Percentiles rank a stretch among this genome's conserved stretches.
These are phyloP conservation scores for Ocimum tenuiflorum DNA, from an alignment of 257 asterid species.

Conservation along the genomic window DNA sequence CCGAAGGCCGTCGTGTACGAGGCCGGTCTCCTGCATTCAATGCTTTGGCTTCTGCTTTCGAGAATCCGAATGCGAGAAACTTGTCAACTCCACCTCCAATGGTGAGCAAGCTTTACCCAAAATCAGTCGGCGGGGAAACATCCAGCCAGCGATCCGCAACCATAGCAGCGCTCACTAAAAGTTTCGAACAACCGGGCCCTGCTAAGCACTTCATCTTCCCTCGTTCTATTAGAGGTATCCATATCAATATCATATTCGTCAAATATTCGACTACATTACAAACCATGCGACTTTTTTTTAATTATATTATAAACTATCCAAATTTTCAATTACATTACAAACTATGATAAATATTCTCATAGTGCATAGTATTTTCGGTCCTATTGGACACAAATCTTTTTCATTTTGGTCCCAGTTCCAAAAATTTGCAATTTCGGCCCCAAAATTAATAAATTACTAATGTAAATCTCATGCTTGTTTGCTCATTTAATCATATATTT, in stretches of 20 bases:
- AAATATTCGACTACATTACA: too few relatives aligned
- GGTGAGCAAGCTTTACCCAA: constrained; percentile 70
- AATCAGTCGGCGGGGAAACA: constrained; percentile 56
- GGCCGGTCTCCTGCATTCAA: constrained; percentile 98
- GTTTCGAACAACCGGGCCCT: constrained; percentile 50
- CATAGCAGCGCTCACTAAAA: constrained; percentile 54
- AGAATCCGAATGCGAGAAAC: constrained; percentile 66
- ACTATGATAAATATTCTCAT: too few relatives aligned
- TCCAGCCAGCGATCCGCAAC: constrained; percentile 60
- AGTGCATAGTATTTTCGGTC: too few relatives aligned
- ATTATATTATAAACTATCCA: too few relatives aligned
- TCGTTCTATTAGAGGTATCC: constrained; percentile 61
- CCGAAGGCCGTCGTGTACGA: constrained; percentile 81
- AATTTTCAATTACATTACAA: too few relatives aligned
- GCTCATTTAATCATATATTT: too few relatives aligned
- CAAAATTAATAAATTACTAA: too few relatives aligned
- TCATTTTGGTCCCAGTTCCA: too few relatives aligned
- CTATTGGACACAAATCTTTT: too few relatives aligned
- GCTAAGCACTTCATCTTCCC: constrained; percentile 58
- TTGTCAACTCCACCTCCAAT: constrained; percentile 94
- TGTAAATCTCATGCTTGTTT: too few relatives aligned
- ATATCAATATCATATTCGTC: not conserved
- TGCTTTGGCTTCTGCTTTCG: constrained; percentile 81
- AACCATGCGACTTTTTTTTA: too few relatives aligned
- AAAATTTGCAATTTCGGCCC: too few relatives aligned